These are phyloP conservation scores for Corinectria fuckeliana DNA, from an alignment of 2,329 filamentous ascomycete species.

Conservation along the genomic window DNA sequence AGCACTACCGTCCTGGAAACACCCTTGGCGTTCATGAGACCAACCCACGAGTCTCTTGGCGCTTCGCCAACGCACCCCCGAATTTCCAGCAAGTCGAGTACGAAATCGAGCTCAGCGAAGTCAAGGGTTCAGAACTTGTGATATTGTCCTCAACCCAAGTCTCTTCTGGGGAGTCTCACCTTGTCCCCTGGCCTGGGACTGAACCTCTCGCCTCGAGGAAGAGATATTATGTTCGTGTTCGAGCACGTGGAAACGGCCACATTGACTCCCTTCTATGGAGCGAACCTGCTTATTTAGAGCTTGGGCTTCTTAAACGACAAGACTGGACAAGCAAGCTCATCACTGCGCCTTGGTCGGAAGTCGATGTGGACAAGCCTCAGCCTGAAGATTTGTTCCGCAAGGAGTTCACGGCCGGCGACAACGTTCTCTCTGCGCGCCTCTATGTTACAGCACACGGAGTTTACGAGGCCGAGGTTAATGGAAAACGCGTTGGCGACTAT, in stretches of 20 bases:
- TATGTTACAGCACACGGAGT: conserved; percentile 55
- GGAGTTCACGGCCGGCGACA: conserved; percentile 7
- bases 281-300: conserved; percentile 34
- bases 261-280: conserved; percentile 19
- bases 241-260: conserved; percentile 2
- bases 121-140: not conserved
- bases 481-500: conserved; percentile 44
- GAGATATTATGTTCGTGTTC: conserved; percentile 20
- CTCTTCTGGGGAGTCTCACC: conserved; percentile 9
- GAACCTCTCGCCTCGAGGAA: conserved; percentile 16
- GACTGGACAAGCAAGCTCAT: conserved; percentile 42
- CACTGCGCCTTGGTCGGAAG: conserved; percentile 28
- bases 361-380: conserved; percentile 31
- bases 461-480: conserved; percentile 55
- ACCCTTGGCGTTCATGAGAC: conserved; percentile 19
- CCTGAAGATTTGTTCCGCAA: conserved; percentile 23
- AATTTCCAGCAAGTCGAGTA: conserved; percentile 19
- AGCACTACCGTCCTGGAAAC: conserved; percentile 16
- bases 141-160: not conserved
- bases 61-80: conserved; percentile 17
- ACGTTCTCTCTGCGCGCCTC: conserved; percentile 42
- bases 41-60: conserved; percentile 20
- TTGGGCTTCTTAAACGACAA: conserved; percentile 38
- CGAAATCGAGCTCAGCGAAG: conserved; percentile 22
- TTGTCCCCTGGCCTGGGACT: conserved; percentile 19